Evolutionary conservation across 805 yeast genomes (phyloP).

Genomic region (Saccharomycopsis oosterbeekiorum): DNA sequence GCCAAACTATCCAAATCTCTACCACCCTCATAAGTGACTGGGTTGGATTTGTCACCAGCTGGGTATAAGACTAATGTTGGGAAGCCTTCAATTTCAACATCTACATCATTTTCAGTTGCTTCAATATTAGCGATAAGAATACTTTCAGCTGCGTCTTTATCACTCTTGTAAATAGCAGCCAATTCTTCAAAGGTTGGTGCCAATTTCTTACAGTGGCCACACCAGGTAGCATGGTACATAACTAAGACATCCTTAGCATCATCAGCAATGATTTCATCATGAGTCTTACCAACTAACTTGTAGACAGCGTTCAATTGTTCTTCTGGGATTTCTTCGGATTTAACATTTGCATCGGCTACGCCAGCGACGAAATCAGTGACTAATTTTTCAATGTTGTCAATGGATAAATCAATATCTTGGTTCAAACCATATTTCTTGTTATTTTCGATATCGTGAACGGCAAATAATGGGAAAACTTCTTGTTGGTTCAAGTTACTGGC

Average conservation of each 20-base stretch:
- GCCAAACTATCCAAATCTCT: conserved; percentile 69
- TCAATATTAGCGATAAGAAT: conserved; percentile 80
- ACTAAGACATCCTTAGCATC: conserved; percentile 62
- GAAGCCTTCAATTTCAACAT: conserved; percentile 74
- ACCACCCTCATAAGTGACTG: conserved; percentile 54
- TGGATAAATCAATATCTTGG: conserved; percentile 46
- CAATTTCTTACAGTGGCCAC: conserved; percentile 90
- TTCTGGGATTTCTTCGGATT: conserved; percentile 82
- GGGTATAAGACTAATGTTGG: conserved; percentile 90
- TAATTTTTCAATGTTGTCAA: conserved; percentile 47
- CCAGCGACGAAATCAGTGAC: conserved; percentile 57
- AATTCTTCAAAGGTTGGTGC: conserved; percentile 85
- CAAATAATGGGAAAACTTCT: conserved; percentile 84
- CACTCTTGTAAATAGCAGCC: conserved; percentile 54
- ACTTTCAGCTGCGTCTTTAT: conserved; percentile 37
- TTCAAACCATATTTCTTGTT: conserved; percentile 72
- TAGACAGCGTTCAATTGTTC: conserved; percentile 64
- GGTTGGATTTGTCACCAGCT: conserved; percentile 64
- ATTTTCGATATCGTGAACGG: conserved; percentile 58
- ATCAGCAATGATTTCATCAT: conserved; percentile 55
- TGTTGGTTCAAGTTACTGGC: conserved; percentile 78
- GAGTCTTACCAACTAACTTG: conserved; percentile 77
- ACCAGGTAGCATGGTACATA: conserved; percentile 95
- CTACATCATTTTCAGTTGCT: conserved; percentile 84
- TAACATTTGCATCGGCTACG: conserved; percentile 58